Conservation (phyloP, 805 yeast genomes). For the Candida vaughaniae region DNA sequence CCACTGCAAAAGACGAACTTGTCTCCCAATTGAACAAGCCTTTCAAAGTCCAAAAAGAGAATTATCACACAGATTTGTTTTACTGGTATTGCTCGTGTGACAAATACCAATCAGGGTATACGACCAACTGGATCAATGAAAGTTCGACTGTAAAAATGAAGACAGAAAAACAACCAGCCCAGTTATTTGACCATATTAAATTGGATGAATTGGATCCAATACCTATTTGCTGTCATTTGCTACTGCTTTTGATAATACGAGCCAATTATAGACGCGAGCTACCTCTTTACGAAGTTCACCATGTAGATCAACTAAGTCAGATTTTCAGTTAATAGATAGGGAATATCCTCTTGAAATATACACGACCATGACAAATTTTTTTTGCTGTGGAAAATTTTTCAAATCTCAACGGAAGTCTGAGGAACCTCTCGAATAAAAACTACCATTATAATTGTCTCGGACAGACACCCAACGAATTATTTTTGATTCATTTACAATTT, state of each 20-base stretch:
- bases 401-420: constrained; percentile 1
- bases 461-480: no score
- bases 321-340: no score
- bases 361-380: constrained; percentile 8
- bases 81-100: constrained; percentile 35
- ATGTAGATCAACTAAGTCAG: not conserved
- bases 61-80: constrained; percentile 7
- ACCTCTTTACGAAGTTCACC: not conserved
- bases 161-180: not conserved
- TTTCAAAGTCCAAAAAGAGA: not conserved
- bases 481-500: no score
- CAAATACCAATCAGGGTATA: constrained; percentile 18
- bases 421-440: not conserved
- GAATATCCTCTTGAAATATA: no score
- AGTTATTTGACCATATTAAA: constrained; percentile 7
- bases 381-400: constrained; percentile 7
- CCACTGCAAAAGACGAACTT: no score
- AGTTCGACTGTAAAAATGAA: not conserved
- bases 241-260: constrained; percentile 16
- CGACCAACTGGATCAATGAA: constrained; percentile 8
- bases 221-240: constrained; percentile 24
- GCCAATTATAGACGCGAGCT: constrained; percentile 6
- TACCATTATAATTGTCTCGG: no score
- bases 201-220: constrained; percentile 14
- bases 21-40: no score